phyloP scores from a whole-genome alignment of 2,329 filamentous ascomycete species.

The Botrytis cinerea region DNA sequence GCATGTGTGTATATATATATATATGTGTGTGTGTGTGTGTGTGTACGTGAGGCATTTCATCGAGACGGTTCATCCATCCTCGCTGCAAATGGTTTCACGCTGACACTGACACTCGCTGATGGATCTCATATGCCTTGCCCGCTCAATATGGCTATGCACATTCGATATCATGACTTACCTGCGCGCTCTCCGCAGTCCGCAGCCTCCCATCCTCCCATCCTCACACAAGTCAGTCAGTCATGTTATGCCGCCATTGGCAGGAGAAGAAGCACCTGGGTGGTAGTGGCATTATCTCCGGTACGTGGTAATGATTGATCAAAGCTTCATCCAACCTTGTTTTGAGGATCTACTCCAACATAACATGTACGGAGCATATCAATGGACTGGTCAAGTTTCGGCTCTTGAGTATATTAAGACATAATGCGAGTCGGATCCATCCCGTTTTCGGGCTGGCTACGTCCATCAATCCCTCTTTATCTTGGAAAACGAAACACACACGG shows the following conservation, averaged over 20 bases:
- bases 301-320: background rate
- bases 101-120: background rate
- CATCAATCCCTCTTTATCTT: constrained; percentile 13
- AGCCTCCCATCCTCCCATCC: constrained; percentile 3
- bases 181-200: background rate
- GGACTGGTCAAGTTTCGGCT: constrained; percentile 22
- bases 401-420: constrained; percentile 19
- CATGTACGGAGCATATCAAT: background rate
- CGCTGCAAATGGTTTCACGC: background rate
- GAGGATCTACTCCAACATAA: constrained; percentile 12
- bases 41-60: background rate
- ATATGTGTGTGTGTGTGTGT: too few relatives aligned
- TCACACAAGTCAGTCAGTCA: background rate
- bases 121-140: background rate
- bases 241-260: background rate
- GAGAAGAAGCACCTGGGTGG: background rate
- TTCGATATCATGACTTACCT: background rate
- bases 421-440: constrained; percentile 22
- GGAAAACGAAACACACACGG: constrained; percentile 8
- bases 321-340: constrained; percentile 1
- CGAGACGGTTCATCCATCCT: background rate
- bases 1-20: background rate
- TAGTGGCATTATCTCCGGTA: background rate
- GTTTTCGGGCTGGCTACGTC: constrained; percentile 10
- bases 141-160: background rate